These are phyloP conservation scores for Malassezia cuniculi DNA, from an alignment of 1,284 basidiomycete genomes.

Conservation along the genomic window DNA sequence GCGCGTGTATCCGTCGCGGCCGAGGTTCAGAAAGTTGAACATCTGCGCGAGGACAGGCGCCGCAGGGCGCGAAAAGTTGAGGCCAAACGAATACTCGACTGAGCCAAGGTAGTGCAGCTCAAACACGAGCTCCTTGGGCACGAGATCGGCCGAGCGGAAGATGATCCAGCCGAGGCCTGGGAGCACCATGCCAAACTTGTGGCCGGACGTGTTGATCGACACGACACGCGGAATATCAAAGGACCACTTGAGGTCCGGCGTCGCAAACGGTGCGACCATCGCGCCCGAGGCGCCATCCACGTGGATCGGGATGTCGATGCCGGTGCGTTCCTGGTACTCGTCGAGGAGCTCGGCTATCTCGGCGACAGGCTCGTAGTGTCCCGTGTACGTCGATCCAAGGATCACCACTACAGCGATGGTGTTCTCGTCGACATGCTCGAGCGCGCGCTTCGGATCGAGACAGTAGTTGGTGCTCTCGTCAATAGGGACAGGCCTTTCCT, in stretches of 20 bases:
- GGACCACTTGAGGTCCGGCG: conserved; percentile 70
- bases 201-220: conserved; percentile 58
- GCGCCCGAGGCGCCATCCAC: conserved; percentile 48
- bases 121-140: conserved; percentile 56
- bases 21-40: conserved; percentile 55
- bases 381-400: conserved; percentile 66
- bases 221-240: conserved; percentile 56
- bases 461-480: conserved; percentile 51
- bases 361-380: conserved; percentile 80
- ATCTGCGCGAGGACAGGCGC: conserved; percentile 82
- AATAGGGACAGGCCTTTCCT: conserved; percentile 46
- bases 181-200: conserved; percentile 76
- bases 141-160: conserved; percentile 43
- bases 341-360: conserved; percentile 74
- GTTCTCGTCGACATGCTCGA: conserved; percentile 82
- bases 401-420: conserved; percentile 53
- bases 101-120: conserved; percentile 58
- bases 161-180: conserved; percentile 53
- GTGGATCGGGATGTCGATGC: conserved; percentile 53
- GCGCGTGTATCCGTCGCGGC: conserved; percentile 40
- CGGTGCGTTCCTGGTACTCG: conserved; percentile 68
- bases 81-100: conserved; percentile 56
- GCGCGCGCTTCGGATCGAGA: conserved; percentile 67
- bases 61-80: conserved; percentile 86
- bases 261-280: conserved; percentile 57